These are phyloP conservation scores for Gilbertella persicaria DNA, from an alignment of 371 early-diverging fungal species.

Conservation along the genomic window DNA sequence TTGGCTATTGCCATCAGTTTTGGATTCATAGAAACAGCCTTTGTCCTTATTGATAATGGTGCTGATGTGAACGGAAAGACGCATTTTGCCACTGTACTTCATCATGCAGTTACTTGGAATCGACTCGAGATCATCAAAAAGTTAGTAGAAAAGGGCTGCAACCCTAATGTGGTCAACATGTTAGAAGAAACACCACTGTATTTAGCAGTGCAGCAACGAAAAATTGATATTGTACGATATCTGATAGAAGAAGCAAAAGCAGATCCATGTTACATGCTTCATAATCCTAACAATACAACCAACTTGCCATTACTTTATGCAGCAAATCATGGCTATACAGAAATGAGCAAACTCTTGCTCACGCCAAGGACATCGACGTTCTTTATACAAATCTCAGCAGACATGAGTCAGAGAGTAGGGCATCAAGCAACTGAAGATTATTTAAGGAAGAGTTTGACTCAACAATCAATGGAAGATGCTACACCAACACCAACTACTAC, in stretches of 20 bases:
- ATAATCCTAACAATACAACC: slow-evolving; percentile 11
- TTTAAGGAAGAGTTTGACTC: slow-evolving; percentile 6
- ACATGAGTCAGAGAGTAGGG: slow-evolving; percentile 32
- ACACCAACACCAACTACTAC: not conserved
- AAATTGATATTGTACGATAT: slow-evolving; percentile 45
- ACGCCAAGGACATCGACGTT: slow-evolving; percentile 32
- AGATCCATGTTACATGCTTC: slow-evolving; percentile 28
- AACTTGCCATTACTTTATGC: slow-evolving; percentile 50
- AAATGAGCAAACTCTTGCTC: slow-evolving; percentile 41
- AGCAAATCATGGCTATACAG: slow-evolving; percentile 52
- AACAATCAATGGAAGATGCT: not conserved
- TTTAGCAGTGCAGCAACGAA: slow-evolving; percentile 51
- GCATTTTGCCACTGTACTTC: slow-evolving; percentile 38
- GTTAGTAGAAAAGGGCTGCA: slow-evolving; percentile 29
- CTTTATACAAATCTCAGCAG: slow-evolving; percentile 33
- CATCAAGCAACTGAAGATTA: slow-evolving; percentile 20
- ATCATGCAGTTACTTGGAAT: slow-evolving; percentile 53
- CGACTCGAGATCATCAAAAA: slow-evolving; percentile 38
- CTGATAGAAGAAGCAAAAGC: slow-evolving; percentile 42
- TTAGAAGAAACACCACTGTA: slow-evolving; percentile 49
- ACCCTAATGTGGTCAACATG: slow-evolving; percentile 37
- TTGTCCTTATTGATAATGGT: slow-evolving; percentile 27
- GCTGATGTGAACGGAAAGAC: slow-evolving; percentile 39
- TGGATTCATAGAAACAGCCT: slow-evolving; percentile 26
- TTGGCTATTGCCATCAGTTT: slow-evolving; percentile 50